Percentiles rank a stretch among this genome's conserved stretches.
These are phyloP conservation scores for Colletotrichum zoysiae DNA, from an alignment of 2,329 filamentous ascomycete genomes.

Conservation along the genomic window DNA sequence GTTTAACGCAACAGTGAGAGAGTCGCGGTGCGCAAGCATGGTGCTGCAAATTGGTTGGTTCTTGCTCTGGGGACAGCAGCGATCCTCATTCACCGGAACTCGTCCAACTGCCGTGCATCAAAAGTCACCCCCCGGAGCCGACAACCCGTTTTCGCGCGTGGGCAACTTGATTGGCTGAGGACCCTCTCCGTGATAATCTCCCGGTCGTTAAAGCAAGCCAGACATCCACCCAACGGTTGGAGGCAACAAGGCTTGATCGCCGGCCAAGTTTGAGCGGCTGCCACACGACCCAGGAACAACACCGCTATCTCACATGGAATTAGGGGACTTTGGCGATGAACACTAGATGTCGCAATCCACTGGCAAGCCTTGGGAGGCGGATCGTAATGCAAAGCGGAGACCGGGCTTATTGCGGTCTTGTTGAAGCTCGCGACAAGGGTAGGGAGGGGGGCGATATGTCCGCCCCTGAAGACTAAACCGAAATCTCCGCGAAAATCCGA, in stretches of 20 bases:
- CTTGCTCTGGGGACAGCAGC: background rate
- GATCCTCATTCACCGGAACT: slow-evolving; percentile 11
- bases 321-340: background rate
- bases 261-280: background rate
- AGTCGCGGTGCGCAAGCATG: background rate
- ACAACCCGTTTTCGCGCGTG: slow-evolving; percentile 15
- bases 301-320: background rate
- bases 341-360: background rate
- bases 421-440: slow-evolving; percentile 15
- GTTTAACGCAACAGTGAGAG: slow-evolving; percentile 17
- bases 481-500: slow-evolving; percentile 38
- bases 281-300: slow-evolving; percentile 7
- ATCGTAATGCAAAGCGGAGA: slow-evolving; percentile 12
- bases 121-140: background rate
- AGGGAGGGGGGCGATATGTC: slow-evolving; percentile 25
- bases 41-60: slow-evolving; percentile 14
- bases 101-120: slow-evolving; percentile 13
- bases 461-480: slow-evolving; percentile 28
- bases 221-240: background rate
- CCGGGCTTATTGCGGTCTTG: slow-evolving; percentile 37
- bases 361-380: slow-evolving; percentile 3
- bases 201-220: background rate
- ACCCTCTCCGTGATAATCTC: slow-evolving; percentile 13
- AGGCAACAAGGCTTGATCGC: background rate
- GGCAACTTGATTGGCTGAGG: slow-evolving; percentile 23